Evolutionary conservation across 2,329 filamentous ascomycete species (phyloP).

Genomic region (Hypoxylon sp.): DNA sequence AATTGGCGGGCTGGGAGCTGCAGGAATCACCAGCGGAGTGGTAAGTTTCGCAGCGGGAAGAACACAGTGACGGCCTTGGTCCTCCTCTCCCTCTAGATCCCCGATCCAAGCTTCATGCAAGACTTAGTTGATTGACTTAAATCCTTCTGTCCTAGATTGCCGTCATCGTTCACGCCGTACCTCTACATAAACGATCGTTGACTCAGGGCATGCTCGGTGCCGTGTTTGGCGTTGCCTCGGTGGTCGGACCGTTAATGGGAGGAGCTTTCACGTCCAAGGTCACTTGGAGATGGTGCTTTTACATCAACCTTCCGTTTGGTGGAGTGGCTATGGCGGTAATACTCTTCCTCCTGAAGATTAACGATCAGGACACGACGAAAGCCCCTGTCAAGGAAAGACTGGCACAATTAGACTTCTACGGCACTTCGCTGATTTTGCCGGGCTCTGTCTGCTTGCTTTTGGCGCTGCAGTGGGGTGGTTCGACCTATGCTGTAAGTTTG

Average conservation of each 20-base stretch:
- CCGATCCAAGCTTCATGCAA: not conserved
- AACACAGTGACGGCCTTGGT: constrained; percentile 52
- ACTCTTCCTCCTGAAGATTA: constrained; percentile 21
- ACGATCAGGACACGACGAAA: not conserved
- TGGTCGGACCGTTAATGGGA: constrained; percentile 54
- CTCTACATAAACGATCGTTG: constrained; percentile 54
- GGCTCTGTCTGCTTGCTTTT: constrained; percentile 58
- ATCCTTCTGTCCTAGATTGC: constrained; percentile 46
- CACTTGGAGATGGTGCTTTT: constrained; percentile 46
- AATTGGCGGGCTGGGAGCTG: constrained; percentile 44
- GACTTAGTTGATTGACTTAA: constrained; percentile 23
- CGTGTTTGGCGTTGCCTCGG: constrained; percentile 55
- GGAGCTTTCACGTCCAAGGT: constrained; percentile 35
- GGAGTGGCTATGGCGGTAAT: constrained; percentile 18
- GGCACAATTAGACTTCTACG: constrained; percentile 33
- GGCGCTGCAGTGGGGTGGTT: constrained; percentile 61
- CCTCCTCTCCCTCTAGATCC: constrained; percentile 11
- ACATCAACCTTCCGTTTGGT: constrained; percentile 47
- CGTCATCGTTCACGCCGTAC: constrained; percentile 55
- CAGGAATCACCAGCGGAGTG: constrained; percentile 23
- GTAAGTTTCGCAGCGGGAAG: constrained; percentile 49
- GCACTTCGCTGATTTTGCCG: constrained; percentile 23
- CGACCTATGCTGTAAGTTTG: constrained; percentile 39
- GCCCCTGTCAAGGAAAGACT: constrained; percentile 19
- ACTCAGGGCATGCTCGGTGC: constrained; percentile 56